Evolutionary conservation across 306 rosid genomes (phyloP).

Genomic region (Vigna nakashimae): DNA sequence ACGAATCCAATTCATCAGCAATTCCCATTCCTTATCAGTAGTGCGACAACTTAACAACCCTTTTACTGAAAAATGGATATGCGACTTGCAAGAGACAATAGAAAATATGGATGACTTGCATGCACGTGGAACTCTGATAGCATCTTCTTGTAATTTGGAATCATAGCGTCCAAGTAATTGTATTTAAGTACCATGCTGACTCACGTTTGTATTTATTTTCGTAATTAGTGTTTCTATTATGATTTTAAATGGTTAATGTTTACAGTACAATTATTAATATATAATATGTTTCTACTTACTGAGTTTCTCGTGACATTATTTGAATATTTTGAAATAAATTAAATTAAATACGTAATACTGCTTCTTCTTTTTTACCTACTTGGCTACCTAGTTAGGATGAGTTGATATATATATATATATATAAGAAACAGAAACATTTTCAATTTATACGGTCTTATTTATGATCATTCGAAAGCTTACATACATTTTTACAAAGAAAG

Average conservation of each 20-base stretch:
- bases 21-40: slow-evolving; percentile 1
- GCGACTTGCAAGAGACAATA: not conserved
- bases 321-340: too few relatives aligned
- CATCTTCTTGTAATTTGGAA: slow-evolving; percentile 14
- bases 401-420: too few relatives aligned
- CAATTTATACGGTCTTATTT: too few relatives aligned
- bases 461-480: too few relatives aligned
- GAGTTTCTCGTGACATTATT: too few relatives aligned
- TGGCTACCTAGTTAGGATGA: too few relatives aligned
- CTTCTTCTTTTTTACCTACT: too few relatives aligned
- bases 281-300: too few relatives aligned
- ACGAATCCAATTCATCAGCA: slow-evolving; percentile 5
- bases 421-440: too few relatives aligned
- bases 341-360: too few relatives aligned
- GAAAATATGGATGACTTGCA: slow-evolving; percentile 16
- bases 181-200: not conserved
- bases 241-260: not conserved
- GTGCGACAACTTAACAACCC: slow-evolving; percentile 36
- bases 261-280: not conserved
- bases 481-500: too few relatives aligned
- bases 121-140: slow-evolving; percentile 40
- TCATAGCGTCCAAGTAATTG: not conserved
- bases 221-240: not conserved
- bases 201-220: not conserved
- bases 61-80: slow-evolving; percentile 1